phyloP scores from a whole-genome alignment of 2,329 filamentous ascomycete species.

The Colletotrichum godetiae region DNA sequence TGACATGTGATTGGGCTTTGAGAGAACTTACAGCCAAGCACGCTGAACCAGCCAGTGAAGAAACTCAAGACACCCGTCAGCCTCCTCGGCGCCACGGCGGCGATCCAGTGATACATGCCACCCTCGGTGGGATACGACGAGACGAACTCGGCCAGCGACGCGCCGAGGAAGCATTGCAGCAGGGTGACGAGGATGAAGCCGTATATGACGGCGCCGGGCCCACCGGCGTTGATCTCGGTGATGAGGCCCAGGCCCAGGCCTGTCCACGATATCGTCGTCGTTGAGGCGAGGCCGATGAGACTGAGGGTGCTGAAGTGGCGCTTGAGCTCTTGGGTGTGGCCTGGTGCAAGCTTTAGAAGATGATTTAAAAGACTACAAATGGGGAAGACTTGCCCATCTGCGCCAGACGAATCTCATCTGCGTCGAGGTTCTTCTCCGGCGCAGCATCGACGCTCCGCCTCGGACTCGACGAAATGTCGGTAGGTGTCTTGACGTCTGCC shows the following conservation, averaged over 20 bases:
- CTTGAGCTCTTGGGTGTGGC: constrained; percentile 60
- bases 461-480: constrained; percentile 27
- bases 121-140: constrained; percentile 60
- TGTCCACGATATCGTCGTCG: constrained; percentile 62
- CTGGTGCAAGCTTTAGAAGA: constrained; percentile 38
- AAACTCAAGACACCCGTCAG: constrained; percentile 55
- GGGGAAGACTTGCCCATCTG: constrained; percentile 51
- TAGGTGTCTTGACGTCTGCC: constrained; percentile 13
- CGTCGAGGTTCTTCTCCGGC: constrained; percentile 39
- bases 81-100: constrained; percentile 54
- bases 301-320: constrained; percentile 59
- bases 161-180: constrained; percentile 57
- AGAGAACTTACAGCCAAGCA: constrained; percentile 46
- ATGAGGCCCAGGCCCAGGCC: constrained; percentile 57
- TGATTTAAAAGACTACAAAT: too few species aligned
- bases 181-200: constrained; percentile 60
- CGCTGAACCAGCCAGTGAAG: constrained; percentile 56
- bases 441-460: constrained; percentile 24
- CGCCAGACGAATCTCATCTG: constrained; percentile 54
- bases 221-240: constrained; percentile 59
- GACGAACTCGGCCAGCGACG: constrained; percentile 59
- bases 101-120: constrained; percentile 64
- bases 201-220: constrained; percentile 61
- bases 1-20: background rate
- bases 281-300: constrained; percentile 59